Conservation (phyloP, 352 stramenopile genomes). For the Lagenidium sp. region DNA sequence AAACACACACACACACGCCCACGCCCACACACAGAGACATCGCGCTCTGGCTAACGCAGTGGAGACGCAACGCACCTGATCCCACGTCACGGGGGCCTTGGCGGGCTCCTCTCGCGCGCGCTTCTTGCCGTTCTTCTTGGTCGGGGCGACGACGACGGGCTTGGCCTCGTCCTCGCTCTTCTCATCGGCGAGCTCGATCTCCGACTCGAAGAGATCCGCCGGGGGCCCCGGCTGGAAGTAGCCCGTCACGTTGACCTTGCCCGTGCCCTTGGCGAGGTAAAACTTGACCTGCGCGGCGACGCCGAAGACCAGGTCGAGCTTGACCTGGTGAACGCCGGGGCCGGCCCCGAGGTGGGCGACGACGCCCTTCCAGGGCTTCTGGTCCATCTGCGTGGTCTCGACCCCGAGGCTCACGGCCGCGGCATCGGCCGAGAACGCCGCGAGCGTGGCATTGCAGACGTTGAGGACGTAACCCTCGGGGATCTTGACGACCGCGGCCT, state of each 20-base stretch:
- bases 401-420: constrained; percentile 32
- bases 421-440: constrained; percentile 11
- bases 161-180: background rate
- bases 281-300: constrained; percentile 57
- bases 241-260: constrained; percentile 61
- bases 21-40: background rate
- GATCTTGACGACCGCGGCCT: constrained; percentile 24
- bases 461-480: constrained; percentile 29
- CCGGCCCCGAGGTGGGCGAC: constrained; percentile 44
- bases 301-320: constrained; percentile 76
- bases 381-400: constrained; percentile 59
- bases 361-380: constrained; percentile 49
- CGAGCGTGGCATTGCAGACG: constrained; percentile 23
- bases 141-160: background rate
- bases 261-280: constrained; percentile 46
- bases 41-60: background rate
- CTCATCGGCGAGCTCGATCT: constrained; percentile 7
- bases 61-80: constrained; percentile 63
- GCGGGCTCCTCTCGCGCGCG: constrained; percentile 36
- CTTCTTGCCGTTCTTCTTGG: constrained; percentile 57
- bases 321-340: constrained; percentile 44
- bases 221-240: constrained; percentile 74
- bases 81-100: constrained; percentile 26
- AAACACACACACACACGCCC: constrained; percentile 12
- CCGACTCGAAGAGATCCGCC: constrained; percentile 23